Evolutionary conservation across 2,329 filamentous ascomycete species (phyloP).

Genomic region (Didymella pinodella): DNA sequence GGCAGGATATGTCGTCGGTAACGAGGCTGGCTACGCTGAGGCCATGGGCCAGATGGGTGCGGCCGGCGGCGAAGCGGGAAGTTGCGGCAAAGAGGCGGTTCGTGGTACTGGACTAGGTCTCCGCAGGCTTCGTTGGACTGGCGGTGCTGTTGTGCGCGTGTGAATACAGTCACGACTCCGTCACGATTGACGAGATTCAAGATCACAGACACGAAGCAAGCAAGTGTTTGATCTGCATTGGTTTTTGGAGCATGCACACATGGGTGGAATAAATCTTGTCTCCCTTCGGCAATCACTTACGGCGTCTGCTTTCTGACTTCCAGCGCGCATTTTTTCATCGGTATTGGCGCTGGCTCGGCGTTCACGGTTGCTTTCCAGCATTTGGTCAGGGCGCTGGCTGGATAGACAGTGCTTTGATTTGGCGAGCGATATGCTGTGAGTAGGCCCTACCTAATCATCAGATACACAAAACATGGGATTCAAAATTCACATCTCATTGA

Average conservation of each 20-base stretch:
- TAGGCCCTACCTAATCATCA: not conserved
- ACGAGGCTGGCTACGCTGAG: slow-evolving; percentile 65
- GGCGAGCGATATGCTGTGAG: not conserved
- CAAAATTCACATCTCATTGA: too few relatives aligned
- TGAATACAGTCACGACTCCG: not conserved
- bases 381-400: slow-evolving; percentile 8
- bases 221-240: slow-evolving; percentile 1
- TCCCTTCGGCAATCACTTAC: not conserved
- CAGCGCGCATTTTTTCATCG: slow-evolving; percentile 9
- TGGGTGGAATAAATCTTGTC: slow-evolving; percentile 9
- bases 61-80: slow-evolving; percentile 41
- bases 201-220: slow-evolving; percentile 7
- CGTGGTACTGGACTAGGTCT: slow-evolving; percentile 42
- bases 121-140: slow-evolving; percentile 44
- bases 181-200: slow-evolving; percentile 3
- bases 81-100: slow-evolving; percentile 47
- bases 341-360: slow-evolving; percentile 7
- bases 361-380: slow-evolving; percentile 5
- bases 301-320: slow-evolving; percentile 12
- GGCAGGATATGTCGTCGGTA: slow-evolving; percentile 68
- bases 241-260: slow-evolving; percentile 10
- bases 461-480: not conserved
- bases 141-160: slow-evolving; percentile 30
- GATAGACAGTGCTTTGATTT: not conserved
- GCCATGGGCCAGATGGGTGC: slow-evolving; percentile 46